Percentiles rank a stretch among this genome's conserved stretches.
Evolutionary conservation across 2,329 filamentous ascomycete genomes (phyloP).

Genomic region (Claviceps africana): DNA sequence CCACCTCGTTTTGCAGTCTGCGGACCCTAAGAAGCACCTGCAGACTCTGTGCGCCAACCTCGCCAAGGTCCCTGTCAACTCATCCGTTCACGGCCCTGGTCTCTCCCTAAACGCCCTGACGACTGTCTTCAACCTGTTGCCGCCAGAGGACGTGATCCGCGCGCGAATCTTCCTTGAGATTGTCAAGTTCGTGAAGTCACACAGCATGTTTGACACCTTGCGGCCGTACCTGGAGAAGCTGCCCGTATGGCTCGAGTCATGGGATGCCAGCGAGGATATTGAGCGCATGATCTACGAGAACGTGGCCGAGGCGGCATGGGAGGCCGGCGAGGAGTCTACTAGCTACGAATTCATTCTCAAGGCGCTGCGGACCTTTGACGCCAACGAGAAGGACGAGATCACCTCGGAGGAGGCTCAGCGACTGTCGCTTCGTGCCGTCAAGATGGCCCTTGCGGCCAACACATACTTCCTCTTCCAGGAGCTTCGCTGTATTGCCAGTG

Average conservation of each 20-base stretch:
- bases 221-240: conserved; percentile 73
- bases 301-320: conserved; percentile 66
- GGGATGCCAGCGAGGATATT: conserved; percentile 72
- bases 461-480: conserved; percentile 62
- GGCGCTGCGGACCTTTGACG: conserved; percentile 46
- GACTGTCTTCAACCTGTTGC: conserved; percentile 91
- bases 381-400: conserved; percentile 38
- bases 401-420: conserved; percentile 46
- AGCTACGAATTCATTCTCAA: conserved; percentile 55
- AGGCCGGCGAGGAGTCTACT: conserved; percentile 58
- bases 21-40: conserved; percentile 74
- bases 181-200: conserved; percentile 63
- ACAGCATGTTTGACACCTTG: conserved; percentile 69
- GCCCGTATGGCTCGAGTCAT: conserved; percentile 66
- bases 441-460: conserved; percentile 37
- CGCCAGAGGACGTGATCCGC: conserved; percentile 60
- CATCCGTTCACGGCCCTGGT: conserved; percentile 69
- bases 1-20: conserved; percentile 77
- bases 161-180: conserved; percentile 88
- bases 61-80: conserved; percentile 70
- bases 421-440: conserved; percentile 43
- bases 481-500: conserved; percentile 63
- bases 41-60: conserved; percentile 82
- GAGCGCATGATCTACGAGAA: conserved; percentile 73
- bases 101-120: conserved; percentile 83